A percentile compares a stretch with the other conserved stretches of the same genome.
Conservation (phyloP, 139 green algal species). For the Coelastrella sp. region DNA sequence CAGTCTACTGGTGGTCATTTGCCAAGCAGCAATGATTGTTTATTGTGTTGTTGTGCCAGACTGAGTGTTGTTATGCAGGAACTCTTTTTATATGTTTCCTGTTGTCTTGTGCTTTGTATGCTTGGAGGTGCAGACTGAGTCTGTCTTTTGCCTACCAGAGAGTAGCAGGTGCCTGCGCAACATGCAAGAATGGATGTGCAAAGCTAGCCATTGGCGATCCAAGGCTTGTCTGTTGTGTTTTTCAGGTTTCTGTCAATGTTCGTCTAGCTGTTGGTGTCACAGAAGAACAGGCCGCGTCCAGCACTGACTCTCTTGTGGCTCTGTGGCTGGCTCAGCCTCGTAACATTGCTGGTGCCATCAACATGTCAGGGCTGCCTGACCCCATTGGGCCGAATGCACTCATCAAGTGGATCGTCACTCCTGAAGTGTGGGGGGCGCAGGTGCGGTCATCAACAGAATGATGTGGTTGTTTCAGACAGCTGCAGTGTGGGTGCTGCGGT, state of each 20-base stretch:
- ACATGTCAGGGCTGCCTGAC: constrained; percentile 18
- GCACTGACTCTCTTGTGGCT: constrained; percentile 1
- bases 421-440: constrained; percentile 20
- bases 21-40: no score
- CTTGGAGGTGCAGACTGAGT: no score
- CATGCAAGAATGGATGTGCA: neutral
- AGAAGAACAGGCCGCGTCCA: neutral
- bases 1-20: no score
- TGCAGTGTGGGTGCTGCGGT: neutral
- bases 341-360: constrained; percentile 10
- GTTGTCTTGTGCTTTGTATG: no score
- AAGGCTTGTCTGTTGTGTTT: neutral
- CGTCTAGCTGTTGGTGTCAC: constrained; percentile 27
- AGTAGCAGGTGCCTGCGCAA: no score
- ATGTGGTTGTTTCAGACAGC: no score
- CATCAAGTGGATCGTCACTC: constrained; percentile 9
- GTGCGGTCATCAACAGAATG: no score
- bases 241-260: neutral
- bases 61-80: no score
- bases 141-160: no score
- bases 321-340: neutral
- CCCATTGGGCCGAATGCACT: constrained; percentile 10
- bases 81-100: no score
- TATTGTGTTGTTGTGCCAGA: no score
- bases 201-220: neutral